Conservation (phyloP, 73 alveolate species). For the Blepharisma stoltei region DNA sequence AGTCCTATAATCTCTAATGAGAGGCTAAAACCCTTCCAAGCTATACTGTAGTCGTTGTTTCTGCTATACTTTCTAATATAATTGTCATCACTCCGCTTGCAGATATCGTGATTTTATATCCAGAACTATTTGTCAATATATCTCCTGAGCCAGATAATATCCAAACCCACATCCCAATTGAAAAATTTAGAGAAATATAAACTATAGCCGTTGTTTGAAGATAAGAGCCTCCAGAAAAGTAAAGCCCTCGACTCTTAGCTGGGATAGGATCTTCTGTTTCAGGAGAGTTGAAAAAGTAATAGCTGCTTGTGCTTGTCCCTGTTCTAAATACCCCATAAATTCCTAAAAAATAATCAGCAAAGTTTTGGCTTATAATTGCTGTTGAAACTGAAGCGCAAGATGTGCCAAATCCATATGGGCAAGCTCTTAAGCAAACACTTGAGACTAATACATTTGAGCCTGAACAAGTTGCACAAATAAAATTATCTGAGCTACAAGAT, state of each 20-base stretch:
- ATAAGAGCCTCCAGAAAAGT: neutral
- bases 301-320: neutral
- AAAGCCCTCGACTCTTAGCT: conserved; percentile 4
- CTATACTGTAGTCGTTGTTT: neutral
- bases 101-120: neutral
- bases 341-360: neutral
- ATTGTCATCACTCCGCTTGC: neutral
- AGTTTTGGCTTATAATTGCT: neutral
- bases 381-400: neutral
- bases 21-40: too few species aligned
- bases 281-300: neutral
- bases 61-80: neutral
- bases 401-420: too few species aligned
- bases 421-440: too few species aligned
- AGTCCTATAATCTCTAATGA: too few species aligned
- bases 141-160: neutral
- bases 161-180: neutral
- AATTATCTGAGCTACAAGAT: too few species aligned
- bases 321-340: neutral
- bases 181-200: neutral
- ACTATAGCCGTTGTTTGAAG: neutral
- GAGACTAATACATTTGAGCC: too few species aligned
- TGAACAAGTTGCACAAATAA: too few species aligned
- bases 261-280: conserved; percentile 13
- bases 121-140: neutral